Evolutionary conservation across 805 yeast species (phyloP).

Genomic region (Candida namnaoensis): DNA sequence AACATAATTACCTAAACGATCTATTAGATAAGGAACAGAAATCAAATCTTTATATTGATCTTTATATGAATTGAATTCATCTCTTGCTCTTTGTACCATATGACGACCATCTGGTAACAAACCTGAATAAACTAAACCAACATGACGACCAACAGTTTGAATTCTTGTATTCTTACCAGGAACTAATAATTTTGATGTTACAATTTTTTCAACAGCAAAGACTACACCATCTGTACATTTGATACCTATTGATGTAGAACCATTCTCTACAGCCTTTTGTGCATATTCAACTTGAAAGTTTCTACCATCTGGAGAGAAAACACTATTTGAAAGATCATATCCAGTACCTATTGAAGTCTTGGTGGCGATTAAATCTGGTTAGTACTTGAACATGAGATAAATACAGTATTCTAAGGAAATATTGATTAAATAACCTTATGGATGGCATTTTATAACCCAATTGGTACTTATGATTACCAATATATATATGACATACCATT

Average conservation of each 20-base stretch:
- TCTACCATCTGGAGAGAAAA: slow-evolving; percentile 82
- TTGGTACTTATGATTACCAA: no score
- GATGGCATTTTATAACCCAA: no score
- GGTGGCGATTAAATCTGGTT: slow-evolving; percentile 1
- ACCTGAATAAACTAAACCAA: slow-evolving; percentile 94
- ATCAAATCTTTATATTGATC: slow-evolving; percentile 68
- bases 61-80: slow-evolving; percentile 78
- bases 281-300: slow-evolving; percentile 98
- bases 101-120: slow-evolving; percentile 95
- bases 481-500: no score
- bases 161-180: slow-evolving; percentile 86
- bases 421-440: no score
- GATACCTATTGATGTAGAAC: slow-evolving; percentile 91
- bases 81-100: slow-evolving; percentile 85
- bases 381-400: background rate
- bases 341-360: slow-evolving; percentile 97
- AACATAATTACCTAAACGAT: slow-evolving; percentile 82
- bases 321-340: slow-evolving; percentile 95
- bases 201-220: slow-evolving; percentile 93
- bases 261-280: slow-evolving; percentile 93
- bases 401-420: no score
- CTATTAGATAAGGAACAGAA: slow-evolving; percentile 74
- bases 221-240: slow-evolving; percentile 90
- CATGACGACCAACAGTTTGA: slow-evolving; percentile 87
- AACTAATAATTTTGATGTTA: slow-evolving; percentile 78